Base-by-base conservation (phyloP, 176 grass and related monocot species). In the Panicum miliaceum region DNA sequence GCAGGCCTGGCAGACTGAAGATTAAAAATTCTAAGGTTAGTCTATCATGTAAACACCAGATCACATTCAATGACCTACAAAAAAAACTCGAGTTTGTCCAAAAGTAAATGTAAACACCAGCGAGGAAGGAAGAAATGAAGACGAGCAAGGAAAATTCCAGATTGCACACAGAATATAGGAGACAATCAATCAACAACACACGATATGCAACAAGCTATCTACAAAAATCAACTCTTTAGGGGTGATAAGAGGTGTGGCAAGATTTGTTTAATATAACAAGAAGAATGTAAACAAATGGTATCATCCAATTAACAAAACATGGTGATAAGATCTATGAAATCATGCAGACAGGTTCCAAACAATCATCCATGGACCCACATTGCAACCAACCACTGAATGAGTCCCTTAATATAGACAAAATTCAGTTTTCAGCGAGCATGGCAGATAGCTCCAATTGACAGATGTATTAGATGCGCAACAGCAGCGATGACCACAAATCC, bases 401-500 rank as follows among this genome's bases (percentile, higher is more conserved):
- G 52, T 42, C 13, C 7, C 46, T 79, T 80, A 60, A 16, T 71
- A 76, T 43, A 85, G 76, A 89, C 35, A 70, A 89, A 89, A 29
- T 71, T 36, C 71, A 56, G 56, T 63, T 82, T 82, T 66, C 56
- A 50, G 73, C n/a, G 37, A 79, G 42, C 65, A 79, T 65, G 40
- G 32, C 59, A 78, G 46, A 77, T 65, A 58, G 61, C 71, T 90
- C 46, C 78, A 81, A 71, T 82, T 72, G 72, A 86, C 79, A 86
- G 66, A 79, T 86, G 73, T 67, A 90, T 73, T 73, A 78, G 65
- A 86, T 86, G 59, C 15, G 22, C 69, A 56, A 27, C 66, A 86
- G 80, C 86, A 52, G 80, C 12, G 47, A 85, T 64, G 83, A 89
- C 47, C 73, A 77, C 70, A 84, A 12, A 84, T 60, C 64, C 84